These are phyloP conservation scores for Globisporangium apiculatum DNA, from an alignment of 352 stramenopile species.

Conservation along the genomic window DNA sequence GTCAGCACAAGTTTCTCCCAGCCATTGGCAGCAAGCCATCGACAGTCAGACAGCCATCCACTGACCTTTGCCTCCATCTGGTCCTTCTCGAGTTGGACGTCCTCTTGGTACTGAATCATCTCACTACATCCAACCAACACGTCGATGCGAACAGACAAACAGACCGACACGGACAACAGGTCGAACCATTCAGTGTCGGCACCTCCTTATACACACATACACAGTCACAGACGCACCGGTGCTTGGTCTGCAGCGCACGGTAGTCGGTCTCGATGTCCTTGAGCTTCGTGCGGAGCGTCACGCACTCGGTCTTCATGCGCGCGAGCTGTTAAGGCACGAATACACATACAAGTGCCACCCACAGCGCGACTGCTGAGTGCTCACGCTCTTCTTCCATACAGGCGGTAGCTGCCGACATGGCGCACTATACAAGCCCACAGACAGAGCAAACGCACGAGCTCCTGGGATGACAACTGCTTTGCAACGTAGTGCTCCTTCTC, in stretches of 20 bases:
- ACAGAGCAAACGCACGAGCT: slow-evolving; percentile 33
- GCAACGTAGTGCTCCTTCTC: slow-evolving; percentile 40
- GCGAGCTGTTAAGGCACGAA: slow-evolving; percentile 23
- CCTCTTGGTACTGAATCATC: slow-evolving; percentile 60
- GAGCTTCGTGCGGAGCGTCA: slow-evolving; percentile 55
- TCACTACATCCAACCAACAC: slow-evolving; percentile 17
- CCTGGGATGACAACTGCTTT: slow-evolving; percentile 50
- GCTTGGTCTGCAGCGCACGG: slow-evolving; percentile 58
- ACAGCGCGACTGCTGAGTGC: no score
- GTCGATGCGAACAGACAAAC: no score
- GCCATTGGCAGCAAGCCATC: neutral
- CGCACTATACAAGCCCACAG: no score
- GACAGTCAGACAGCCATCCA: neutral
- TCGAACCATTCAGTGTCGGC: no score
- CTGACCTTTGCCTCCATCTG: slow-evolving; percentile 54
- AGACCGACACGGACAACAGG: no score
- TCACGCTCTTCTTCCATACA: no score
- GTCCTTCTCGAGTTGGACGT: slow-evolving; percentile 59
- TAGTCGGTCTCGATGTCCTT: slow-evolving; percentile 81
- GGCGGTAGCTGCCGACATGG: no score
- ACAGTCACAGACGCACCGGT: slow-evolving; percentile 26
- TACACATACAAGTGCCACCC: slow-evolving; percentile 1
- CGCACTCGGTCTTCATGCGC: slow-evolving; percentile 61
- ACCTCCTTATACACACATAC: neutral
- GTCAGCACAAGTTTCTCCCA: neutral